Percentiles rank a stretch among this genome's conserved stretches.
These are phyloP conservation scores for Cladophialophora carrionii DNA, from an alignment of 2,329 filamentous ascomycete genomes.

Conservation along the genomic window DNA sequence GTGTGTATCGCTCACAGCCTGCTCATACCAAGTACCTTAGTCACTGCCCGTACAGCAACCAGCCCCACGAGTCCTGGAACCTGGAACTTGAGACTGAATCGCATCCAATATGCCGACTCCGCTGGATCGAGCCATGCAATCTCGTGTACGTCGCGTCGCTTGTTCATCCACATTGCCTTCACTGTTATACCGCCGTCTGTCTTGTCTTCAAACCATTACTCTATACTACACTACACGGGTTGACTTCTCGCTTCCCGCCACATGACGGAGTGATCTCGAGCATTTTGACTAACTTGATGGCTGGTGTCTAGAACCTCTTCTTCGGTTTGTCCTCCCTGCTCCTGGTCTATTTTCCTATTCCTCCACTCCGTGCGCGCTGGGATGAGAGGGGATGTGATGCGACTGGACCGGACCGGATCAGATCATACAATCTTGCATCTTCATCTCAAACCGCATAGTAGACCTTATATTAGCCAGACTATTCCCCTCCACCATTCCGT, in stretches of 20 bases:
- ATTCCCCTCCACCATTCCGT: too few species aligned
- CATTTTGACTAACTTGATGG: background rate
- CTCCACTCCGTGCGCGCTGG: background rate
- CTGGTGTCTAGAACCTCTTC: constrained; percentile 56
- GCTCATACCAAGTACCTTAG: too few species aligned
- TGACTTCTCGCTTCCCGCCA: background rate
- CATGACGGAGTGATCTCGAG: background rate
- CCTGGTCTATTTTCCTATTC: background rate
- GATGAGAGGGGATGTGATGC: background rate
- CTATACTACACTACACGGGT: background rate
- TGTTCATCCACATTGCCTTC: background rate
- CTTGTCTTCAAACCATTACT: background rate
- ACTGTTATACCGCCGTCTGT: background rate
- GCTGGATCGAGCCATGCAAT: constrained; percentile 69
- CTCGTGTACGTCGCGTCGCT: constrained; percentile 59
- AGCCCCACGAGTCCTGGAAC: background rate
- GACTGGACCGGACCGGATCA: background rate
- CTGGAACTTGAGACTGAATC: background rate
- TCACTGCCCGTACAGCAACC: background rate
- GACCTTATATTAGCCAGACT: too few species aligned
- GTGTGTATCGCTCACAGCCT: too few species aligned
- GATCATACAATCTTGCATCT: background rate
- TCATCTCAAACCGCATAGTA: too few species aligned
- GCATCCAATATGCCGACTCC: constrained; percentile 66
- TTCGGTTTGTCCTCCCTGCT: constrained; percentile 58